Evolutionary conservation across 73 alveolate species (phyloP), one percentile per base, ranked within the genome.

Genomic region (Stentor coeruleus): DNA sequence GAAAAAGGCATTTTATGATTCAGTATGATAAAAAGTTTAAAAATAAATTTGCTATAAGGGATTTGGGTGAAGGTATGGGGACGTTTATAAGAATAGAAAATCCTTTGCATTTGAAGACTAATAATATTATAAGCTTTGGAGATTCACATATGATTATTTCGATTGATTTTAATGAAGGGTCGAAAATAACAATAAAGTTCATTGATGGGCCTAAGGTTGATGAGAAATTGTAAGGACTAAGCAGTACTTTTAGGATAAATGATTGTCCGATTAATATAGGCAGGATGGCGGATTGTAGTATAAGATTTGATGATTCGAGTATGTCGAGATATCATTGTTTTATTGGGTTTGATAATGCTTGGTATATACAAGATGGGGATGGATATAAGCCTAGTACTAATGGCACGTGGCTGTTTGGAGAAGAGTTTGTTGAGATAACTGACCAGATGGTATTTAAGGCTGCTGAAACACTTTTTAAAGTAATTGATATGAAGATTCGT

Each of bases 201-300:
- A 59, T 91, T 3, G 96, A 91, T 59, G 96, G 96, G 3, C 93
- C 96, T 3, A 87, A 87, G 58, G 82, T 90, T 1, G 96, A 91
- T 76, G 73, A 87, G 73, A 59, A 83, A 15, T 87, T 60, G 39
- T 39, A 35, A 84, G 38, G 90, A 88, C 3, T 72, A 87, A 3
- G 90, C 91, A 15, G 85, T 91, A 6, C 84, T 3, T 85, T 81
- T 41, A 28, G 72, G 14, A 59, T 60, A 28, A 58, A 60, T 59
- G 66, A 85, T n/a, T 82, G 84, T 35, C 26, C 84, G 20, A 72
- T 90, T 3, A 82, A 58, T 55, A 87, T 90, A 35, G 95, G 95
- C 31, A 39, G 95, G 57, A 90, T 90, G 93, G 77, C 75, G 26
- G 87, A 87, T 76, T 90, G 95, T 35, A 38, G n/a, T 37, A 35